Conservation (phyloP, 345 rosid species). For the Anastatica hierochuntica region DNA sequence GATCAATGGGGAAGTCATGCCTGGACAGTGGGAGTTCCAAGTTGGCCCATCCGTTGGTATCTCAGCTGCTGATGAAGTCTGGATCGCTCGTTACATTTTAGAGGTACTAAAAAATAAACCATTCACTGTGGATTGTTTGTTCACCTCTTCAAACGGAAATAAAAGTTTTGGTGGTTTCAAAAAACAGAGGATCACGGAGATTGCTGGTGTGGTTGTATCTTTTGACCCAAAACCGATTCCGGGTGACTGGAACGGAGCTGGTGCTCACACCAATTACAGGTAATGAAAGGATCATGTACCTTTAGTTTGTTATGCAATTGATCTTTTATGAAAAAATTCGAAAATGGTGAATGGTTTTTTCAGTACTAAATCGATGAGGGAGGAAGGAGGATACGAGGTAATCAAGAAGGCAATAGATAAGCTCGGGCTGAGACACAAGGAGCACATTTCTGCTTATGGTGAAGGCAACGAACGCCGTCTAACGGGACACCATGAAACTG, state of each 20-base stretch:
- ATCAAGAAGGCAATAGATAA: slow-evolving; percentile 74
- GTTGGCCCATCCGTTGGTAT: slow-evolving; percentile 79
- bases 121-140: not conserved
- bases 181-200: slow-evolving; percentile 66
- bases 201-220: slow-evolving; percentile 61
- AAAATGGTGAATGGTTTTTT: not conserved
- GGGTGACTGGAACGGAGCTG: slow-evolving; percentile 97
- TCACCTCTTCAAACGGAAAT: too few species aligned
- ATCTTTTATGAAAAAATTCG: too few species aligned
- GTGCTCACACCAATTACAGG: slow-evolving; percentile 91
- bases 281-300: too few species aligned
- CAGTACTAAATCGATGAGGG: slow-evolving; percentile 84
- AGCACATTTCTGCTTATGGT: slow-evolving; percentile 73
- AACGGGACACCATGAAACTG: slow-evolving; percentile 78
- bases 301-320: not conserved
- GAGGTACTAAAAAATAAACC: slow-evolving; percentile 38
- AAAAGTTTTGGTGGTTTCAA: slow-evolving; percentile 5
- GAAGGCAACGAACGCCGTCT: slow-evolving; percentile 72
- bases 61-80: slow-evolving; percentile 57
- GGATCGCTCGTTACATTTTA: slow-evolving; percentile 74
- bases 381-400: slow-evolving; percentile 48
- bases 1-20: slow-evolving; percentile 85
- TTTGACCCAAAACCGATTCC: slow-evolving; percentile 80
- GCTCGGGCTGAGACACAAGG: slow-evolving; percentile 56
- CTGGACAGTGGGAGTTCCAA: slow-evolving; percentile 93